Base-by-base conservation (phyloP, 345 rosid species). In the Fremontodendron californicum region DNA sequence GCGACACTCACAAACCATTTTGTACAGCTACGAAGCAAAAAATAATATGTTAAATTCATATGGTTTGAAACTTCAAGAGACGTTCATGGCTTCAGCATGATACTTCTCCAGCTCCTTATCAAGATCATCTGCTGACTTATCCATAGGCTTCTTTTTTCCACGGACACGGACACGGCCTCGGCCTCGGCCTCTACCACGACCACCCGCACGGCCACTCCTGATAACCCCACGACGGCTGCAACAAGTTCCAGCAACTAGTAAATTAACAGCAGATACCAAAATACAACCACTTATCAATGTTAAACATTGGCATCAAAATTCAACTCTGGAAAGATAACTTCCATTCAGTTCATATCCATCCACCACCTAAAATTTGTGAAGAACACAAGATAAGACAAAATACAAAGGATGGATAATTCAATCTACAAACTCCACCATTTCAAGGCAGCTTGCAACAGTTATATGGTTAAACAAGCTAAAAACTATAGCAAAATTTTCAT, bases 21-120 rank as follows among this genome's bases (percentile, higher is more conserved):
- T 71, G 65, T 78, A 78, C 81, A 75, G 52, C 79, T 71, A 6
- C 8, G 18, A 75, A 42, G 66, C 61, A 64, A 74, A 25, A 68
- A 48, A 43, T 33, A 57, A 2, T 18, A 37, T 60, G 37, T 61
- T 29, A 18, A 39, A 55, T 61, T 42, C 78, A 67, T 70, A 21
- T 64, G 40, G 58, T 18, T 45, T 58, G 18, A 61, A 61, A 73
- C 45, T 35, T 82, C 51, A 81, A 54, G 86, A 87, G 78, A 78
- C 82, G 82, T 91, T 90, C 98, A 96, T 93, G 65, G 97, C 92
- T 68, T 86, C 94, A 5, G 97, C 87, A 64, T 93, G 98, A 87
- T 96, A 96, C 69, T 67, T 89, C 18, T 96, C 99, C 77, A 96
- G 87, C 33, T 96, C 99, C 73, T 93, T 92, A 85, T 96, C 98